A percentile compares a stretch with the other conserved stretches of the same genome.
Conservation (phyloP, 106 monocot species). For the Acorus gramineus region DNA sequence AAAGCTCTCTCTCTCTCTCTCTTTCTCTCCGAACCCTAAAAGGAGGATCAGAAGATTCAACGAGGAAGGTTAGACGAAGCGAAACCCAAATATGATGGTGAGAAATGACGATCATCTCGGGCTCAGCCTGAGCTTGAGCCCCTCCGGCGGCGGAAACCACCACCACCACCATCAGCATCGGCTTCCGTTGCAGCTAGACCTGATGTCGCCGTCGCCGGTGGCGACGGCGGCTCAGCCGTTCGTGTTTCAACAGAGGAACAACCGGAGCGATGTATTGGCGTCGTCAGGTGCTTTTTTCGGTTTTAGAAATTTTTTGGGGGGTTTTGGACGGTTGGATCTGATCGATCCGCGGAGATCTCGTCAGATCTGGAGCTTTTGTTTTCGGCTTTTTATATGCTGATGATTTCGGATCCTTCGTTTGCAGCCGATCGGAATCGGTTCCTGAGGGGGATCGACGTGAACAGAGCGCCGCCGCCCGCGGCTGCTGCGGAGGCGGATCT, state of each 20-base stretch:
- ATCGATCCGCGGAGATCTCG: not conserved
- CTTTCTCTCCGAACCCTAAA: not conserved
- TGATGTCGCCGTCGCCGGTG: slow-evolving; percentile 13
- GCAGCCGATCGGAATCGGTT: too few species aligned
- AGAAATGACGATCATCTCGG: slow-evolving; percentile 36
- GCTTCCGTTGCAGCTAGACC: slow-evolving; percentile 13
- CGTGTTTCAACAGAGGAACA: not conserved
- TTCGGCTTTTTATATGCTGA: too few species aligned
- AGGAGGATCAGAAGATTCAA: not conserved
- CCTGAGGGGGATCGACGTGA: slow-evolving; percentile 35
- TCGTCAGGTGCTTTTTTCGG: not conserved
- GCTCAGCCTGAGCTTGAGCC: slow-evolving; percentile 37
- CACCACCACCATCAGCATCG: not conserved
- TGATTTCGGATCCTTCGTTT: too few species aligned
- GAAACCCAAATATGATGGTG: slow-evolving; percentile 24
- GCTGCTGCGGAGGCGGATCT: slow-evolving; percentile 11
- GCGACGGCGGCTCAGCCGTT: too few species aligned
- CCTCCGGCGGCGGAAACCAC: slow-evolving; percentile 6
- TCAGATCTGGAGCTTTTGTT: not conserved
- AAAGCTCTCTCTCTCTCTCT: not conserved
- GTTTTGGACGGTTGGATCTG: not conserved
- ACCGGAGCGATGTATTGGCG: slow-evolving; percentile 14
- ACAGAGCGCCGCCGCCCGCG: slow-evolving; percentile 7
- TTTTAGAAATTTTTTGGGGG: not conserved
- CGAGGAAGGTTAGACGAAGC: not conserved